These are phyloP conservation scores for Dendrobium catenatum DNA, from an alignment of 106 monocot species.

Conservation along the genomic window DNA sequence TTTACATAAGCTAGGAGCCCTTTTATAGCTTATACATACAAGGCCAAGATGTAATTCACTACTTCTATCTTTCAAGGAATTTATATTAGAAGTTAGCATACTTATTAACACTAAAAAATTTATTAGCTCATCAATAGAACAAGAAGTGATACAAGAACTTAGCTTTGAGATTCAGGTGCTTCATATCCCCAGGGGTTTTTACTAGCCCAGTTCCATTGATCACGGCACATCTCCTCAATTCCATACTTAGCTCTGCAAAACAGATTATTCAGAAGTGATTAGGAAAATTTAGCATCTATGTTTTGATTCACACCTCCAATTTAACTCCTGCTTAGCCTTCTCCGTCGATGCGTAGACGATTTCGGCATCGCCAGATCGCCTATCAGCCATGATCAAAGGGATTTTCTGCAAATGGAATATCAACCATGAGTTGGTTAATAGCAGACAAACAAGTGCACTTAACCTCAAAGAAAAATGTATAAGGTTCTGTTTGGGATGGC, in stretches of 20 bases:
- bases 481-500: neutral
- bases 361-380: slow-evolving; percentile 80
- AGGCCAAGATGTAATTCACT: neutral
- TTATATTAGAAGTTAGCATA: neutral
- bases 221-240: slow-evolving; percentile 84
- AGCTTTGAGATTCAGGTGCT: slow-evolving; percentile 33
- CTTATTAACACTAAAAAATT: neutral
- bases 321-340: slow-evolving; percentile 74
- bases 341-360: slow-evolving; percentile 62
- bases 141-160: neutral
- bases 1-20: neutral
- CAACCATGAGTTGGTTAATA: neutral
- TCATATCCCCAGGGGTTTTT: slow-evolving; percentile 83
- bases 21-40: neutral
- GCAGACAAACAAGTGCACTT: neutral
- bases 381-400: slow-evolving; percentile 43
- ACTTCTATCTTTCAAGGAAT: neutral
- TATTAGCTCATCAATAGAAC: neutral
- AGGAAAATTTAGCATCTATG: neutral
- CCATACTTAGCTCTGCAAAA: slow-evolving; percentile 67
- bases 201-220: slow-evolving; percentile 91
- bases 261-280: neutral
- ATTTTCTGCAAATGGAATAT: slow-evolving; percentile 56
- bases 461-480: neutral
- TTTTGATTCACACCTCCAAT: slow-evolving; percentile 59